Evolutionary conservation across 208 protist species (phyloP), one percentile per base, ranked within the genome.

Genomic region (Sergeia podlipaevii): DNA sequence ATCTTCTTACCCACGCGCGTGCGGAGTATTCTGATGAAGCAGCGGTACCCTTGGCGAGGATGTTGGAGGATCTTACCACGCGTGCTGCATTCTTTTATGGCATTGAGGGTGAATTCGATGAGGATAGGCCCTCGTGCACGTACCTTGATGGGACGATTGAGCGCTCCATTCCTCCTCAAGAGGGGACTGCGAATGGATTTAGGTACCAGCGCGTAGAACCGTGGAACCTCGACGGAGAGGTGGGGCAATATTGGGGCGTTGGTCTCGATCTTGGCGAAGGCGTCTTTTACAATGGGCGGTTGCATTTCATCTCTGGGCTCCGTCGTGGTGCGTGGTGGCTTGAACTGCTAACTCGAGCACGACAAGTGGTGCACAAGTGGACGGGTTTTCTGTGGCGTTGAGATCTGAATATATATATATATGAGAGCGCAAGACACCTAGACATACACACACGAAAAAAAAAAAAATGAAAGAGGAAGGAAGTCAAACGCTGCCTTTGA

Each of bases 261-360:
- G 4, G 24, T 20, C 38, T 44, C 7, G 6, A 15, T 5, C 4
- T 44, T 44, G 38, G 38, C 4, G 38, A 44, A 15, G 38, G 38
- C 38, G 24, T 44, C 7, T 44, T 18, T n/a, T 44, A 17, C 38
- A 18, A 18, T 15, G 17, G 4, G 15, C 38, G 8, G 38, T 60
- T 89, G 30, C 80, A 92, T 38, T 53, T 65, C 36, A 47, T 92
- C 11, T 77, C 68, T 23, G 85, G 80, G 21, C 62, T 65, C 18
- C 71, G 70, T 49, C 71, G 65, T 55, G 75, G 65, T 7, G 65
- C 70, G 1, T 52, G 20, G 42, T 56, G 75, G 54, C 30, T 60
- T 0, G 44, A 41, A 10, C 10, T 75, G 20, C 63, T 50, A 21
- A 52, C 26, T 4, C 60, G 29, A 18, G 13, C 13, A 5, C 41